phyloP scores from a whole-genome alignment of 2,329 filamentous ascomycete genomes.

The Aureobasidium namibiae region DNA sequence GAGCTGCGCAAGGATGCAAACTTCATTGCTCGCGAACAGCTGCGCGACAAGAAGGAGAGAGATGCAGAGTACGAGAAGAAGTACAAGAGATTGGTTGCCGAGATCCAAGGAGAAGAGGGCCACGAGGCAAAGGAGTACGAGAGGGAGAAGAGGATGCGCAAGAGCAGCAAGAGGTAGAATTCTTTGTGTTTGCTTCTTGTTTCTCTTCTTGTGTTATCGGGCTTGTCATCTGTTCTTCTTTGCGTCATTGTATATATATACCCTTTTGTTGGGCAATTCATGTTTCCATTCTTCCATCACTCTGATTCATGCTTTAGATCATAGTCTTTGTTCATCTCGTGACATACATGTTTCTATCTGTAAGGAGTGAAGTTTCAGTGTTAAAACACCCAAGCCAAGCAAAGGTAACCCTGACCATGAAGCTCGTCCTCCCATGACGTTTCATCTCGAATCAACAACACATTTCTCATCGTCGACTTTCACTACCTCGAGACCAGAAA shows the following conservation, averaged over 20 bases:
- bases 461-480: background rate
- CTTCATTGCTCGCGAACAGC: slow-evolving; percentile 84
- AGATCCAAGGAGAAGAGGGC: slow-evolving; percentile 93
- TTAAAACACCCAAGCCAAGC: background rate
- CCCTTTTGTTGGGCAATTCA: background rate
- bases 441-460: background rate
- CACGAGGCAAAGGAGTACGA: slow-evolving; percentile 82
- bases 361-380: too few relatives aligned
- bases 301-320: background rate
- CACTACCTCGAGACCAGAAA: background rate
- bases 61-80: slow-evolving; percentile 95
- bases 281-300: background rate
- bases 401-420: background rate
- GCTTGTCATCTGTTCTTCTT: background rate
- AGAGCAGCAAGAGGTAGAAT: slow-evolving; percentile 48
- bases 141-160: slow-evolving; percentile 69
- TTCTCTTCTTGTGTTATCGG: background rate
- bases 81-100: slow-evolving; percentile 81
- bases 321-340: background rate
- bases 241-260: background rate
- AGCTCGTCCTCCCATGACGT: slow-evolving; percentile 1
- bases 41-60: slow-evolving; percentile 85
- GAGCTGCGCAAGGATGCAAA: slow-evolving; percentile 92
- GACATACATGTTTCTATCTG: background rate
- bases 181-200: background rate